A percentile compares a stretch with the other conserved stretches of the same genome.
Conservation (phyloP, 192 early-diverging fungal genomes). For the Gigaspora rosea region DNA sequence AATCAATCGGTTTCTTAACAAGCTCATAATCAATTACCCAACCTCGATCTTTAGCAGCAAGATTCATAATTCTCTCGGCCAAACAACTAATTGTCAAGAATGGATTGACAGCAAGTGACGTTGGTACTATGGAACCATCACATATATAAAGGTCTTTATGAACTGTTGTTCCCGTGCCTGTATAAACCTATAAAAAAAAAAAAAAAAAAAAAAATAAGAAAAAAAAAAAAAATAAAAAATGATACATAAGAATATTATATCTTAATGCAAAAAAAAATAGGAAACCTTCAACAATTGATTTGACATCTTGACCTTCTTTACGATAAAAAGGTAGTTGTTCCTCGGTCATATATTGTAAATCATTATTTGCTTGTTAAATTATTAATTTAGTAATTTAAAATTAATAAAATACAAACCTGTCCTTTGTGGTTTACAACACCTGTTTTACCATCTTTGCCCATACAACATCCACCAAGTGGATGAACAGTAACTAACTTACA, state of each 20-base stretch:
- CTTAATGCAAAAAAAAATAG: too few relatives aligned
- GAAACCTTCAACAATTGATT: slow-evolving; percentile 7
- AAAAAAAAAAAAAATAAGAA: too few relatives aligned
- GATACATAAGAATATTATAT: too few relatives aligned
- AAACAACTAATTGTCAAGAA: slow-evolving; percentile 51
- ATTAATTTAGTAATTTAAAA: too few relatives aligned
- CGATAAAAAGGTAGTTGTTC: neutral
- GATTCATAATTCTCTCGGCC: slow-evolving; percentile 43
- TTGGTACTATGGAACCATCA: slow-evolving; percentile 52
- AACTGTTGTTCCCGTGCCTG: slow-evolving; percentile 39
- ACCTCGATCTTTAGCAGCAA: slow-evolving; percentile 39
- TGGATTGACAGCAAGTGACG: slow-evolving; percentile 50
- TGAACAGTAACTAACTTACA: slow-evolving; percentile 46
- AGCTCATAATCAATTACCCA: slow-evolving; percentile 47
- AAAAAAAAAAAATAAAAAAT: too few relatives aligned
- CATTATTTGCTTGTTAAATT: neutral
- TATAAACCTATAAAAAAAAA: slow-evolving; percentile 35
- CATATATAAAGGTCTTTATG: slow-evolving; percentile 51
- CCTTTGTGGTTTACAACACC: slow-evolving; percentile 56
- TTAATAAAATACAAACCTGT: slow-evolving; percentile 25
- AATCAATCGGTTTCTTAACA: slow-evolving; percentile 38
- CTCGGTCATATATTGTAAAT: neutral
- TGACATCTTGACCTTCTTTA: neutral
- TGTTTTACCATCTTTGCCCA: slow-evolving; percentile 37
- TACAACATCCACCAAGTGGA: slow-evolving; percentile 50